Evolutionary conservation across 352 stramenopile genomes (phyloP).

Genomic region (Globisporangium abappressorium): DNA sequence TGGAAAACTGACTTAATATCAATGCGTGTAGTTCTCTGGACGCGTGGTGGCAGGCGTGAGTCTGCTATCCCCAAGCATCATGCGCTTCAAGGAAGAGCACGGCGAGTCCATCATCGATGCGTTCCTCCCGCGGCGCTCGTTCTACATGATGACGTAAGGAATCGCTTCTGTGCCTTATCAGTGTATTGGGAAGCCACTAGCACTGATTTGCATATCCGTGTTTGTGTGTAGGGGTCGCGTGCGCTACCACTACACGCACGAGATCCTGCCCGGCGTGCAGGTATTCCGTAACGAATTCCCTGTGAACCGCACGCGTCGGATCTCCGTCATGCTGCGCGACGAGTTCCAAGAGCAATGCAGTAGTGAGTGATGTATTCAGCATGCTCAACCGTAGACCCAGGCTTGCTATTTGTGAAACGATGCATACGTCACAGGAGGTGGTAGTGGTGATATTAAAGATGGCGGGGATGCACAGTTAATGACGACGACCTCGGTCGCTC

Average conservation of each 20-base stretch:
- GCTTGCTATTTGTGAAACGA: conserved; percentile 1
- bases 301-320: conserved; percentile 70
- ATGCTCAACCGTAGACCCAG: background rate
- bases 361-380: background rate
- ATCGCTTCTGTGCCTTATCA: background rate
- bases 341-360: conserved; percentile 39
- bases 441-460: conserved; percentile 8
- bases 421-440: background rate
- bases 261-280: conserved; percentile 70
- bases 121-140: conserved; percentile 64
- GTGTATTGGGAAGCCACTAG: background rate
- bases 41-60: conserved; percentile 75
- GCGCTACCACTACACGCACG: conserved; percentile 85
- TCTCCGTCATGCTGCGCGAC: conserved; percentile 84
- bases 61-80: conserved; percentile 76
- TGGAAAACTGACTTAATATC: background rate
- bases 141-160: conserved; percentile 87
- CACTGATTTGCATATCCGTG: background rate
- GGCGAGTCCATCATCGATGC: conserved; percentile 67
- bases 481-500: background rate
- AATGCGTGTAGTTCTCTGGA: conserved; percentile 57
- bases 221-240: conserved; percentile 44
- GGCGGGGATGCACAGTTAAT: background rate
- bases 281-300: conserved; percentile 47
- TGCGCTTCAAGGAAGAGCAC: conserved; percentile 83